A percentile compares a stretch with the other conserved stretches of the same genome.
Evolutionary conservation across 2,329 filamentous ascomycete species (phyloP).

Genomic region (Ophiostoma triangulosporum): DNA sequence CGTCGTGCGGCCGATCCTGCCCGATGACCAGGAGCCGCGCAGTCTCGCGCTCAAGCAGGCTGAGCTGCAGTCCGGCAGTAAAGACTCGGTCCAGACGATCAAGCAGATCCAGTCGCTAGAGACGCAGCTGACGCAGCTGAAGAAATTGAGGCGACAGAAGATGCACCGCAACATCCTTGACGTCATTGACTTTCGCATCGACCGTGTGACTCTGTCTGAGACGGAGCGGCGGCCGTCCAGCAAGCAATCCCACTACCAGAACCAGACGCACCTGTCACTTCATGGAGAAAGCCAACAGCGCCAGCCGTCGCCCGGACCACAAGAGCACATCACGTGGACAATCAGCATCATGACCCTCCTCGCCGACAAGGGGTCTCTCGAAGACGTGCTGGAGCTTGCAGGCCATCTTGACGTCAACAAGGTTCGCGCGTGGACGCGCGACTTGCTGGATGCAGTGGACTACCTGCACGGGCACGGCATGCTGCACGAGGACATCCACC

Average conservation of each 20-base stretch:
- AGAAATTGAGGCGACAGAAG: slow-evolving; percentile 60
- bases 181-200: slow-evolving; percentile 72
- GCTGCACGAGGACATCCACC: slow-evolving; percentile 70
- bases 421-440: slow-evolving; percentile 79
- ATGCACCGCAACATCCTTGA: slow-evolving; percentile 68
- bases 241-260: neutral
- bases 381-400: slow-evolving; percentile 68
- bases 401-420: slow-evolving; percentile 60
- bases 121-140: slow-evolving; percentile 60
- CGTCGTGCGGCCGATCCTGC: slow-evolving; percentile 55
- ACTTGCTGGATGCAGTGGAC: slow-evolving; percentile 76
- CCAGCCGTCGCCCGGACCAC: slow-evolving; percentile 13
- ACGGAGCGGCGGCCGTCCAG: neutral
- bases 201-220: slow-evolving; percentile 21
- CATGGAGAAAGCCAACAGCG: slow-evolving; percentile 1
- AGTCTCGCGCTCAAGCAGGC: slow-evolving; percentile 65
- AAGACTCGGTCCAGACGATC: slow-evolving; percentile 52
- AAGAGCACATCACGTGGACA: slow-evolving; percentile 43
- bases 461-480: slow-evolving; percentile 78
- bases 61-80: slow-evolving; percentile 41
- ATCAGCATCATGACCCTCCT: slow-evolving; percentile 63
- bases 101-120: slow-evolving; percentile 67
- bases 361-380: slow-evolving; percentile 69
- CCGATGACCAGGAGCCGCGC: slow-evolving; percentile 35
- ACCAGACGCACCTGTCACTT: neutral